These are phyloP conservation scores for Gymnopilus dilepis DNA, from an alignment of 768 basidiomycete species.

Conservation along the genomic window DNA sequence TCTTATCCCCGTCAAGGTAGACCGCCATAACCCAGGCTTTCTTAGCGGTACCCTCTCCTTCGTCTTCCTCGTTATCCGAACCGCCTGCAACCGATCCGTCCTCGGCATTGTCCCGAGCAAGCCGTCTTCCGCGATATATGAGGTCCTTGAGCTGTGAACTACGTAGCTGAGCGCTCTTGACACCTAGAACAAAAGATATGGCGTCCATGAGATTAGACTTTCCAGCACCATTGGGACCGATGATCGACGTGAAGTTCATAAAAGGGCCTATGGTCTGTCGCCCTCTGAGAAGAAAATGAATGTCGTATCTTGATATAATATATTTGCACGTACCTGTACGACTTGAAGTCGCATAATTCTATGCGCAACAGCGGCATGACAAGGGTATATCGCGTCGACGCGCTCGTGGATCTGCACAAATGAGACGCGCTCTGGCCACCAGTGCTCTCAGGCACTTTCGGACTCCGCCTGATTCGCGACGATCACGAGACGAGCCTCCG, in stretches of 20 bases:
- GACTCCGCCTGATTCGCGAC: too few relatives aligned
- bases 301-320: not conserved
- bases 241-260: conserved; percentile 92
- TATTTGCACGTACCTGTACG: conserved; percentile 66
- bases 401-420: too few relatives aligned
- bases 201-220: conserved; percentile 99
- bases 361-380: conserved; percentile 83
- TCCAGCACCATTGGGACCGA: conserved; percentile 98
- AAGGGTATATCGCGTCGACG: conserved; percentile 3
- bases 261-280: conserved; percentile 91
- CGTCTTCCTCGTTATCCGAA: conserved; percentile 57
- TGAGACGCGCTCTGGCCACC: not conserved
- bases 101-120: conserved; percentile 55
- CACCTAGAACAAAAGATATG: conserved; percentile 97
- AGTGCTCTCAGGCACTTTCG: too few relatives aligned
- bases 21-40: conserved; percentile 97
- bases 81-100: conserved; percentile 43
- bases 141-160: conserved; percentile 95
- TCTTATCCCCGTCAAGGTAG: conserved; percentile 74
- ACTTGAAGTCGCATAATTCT: conserved; percentile 97
- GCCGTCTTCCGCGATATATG: conserved; percentile 87
- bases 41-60: conserved; percentile 84
- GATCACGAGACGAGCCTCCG: too few relatives aligned
- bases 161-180: conserved; percentile 91
- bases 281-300: conserved; percentile 47